Base-by-base conservation (phyloP, 2,329 filamentous ascomycete species). In the Fonsecaea nubica region DNA sequence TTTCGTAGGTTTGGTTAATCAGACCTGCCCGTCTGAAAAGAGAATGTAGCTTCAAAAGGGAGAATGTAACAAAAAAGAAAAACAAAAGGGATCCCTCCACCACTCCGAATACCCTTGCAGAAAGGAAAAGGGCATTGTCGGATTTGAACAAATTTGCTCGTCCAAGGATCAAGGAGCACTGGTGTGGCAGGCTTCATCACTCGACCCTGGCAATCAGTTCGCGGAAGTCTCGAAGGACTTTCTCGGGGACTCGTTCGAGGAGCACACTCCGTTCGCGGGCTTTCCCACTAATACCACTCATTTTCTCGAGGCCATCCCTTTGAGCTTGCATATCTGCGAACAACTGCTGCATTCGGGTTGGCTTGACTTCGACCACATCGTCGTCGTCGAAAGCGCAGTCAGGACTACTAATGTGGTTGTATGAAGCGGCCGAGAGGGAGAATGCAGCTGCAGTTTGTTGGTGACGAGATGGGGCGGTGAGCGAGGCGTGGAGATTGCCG, bases 251-350 rank as follows among this genome's bases (percentile, higher is more conserved):
- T 79, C 93, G 92, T 75, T 97, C 93, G 92, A 92, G 97, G 65
- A 98, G 88, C 68, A 98, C 85, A 69, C 92, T 96, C 65, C 94
- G 87, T 38, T 93, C 96, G 81, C 97, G 97, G 50, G 97, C 92
- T 74, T 97, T 93, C 64, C 93, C 68, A 21, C 67, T 52, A 13
- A 72, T 91, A 56, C 90, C 90, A 59, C 87, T 86, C 72, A 77
- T 76, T 36, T 72, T 75, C 48, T 78, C 77, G 30, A 78, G 69
- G 9, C 82, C 81, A 64, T 90, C 87, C 79, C 92, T 92, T 75
- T 84, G 86, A 74, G 84, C 84, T 71, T 92, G 89, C 88, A 97
- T 92, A 54, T 87, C 89, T 58, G 90, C 88, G 55, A 97, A 86
- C 7, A 92, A 90, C 72, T 96, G 79, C 67, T 82, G 80, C 33